These are phyloP conservation scores for Fragaria nilgerrensis DNA, from an alignment of 306 rosid species.

Conservation along the genomic window DNA sequence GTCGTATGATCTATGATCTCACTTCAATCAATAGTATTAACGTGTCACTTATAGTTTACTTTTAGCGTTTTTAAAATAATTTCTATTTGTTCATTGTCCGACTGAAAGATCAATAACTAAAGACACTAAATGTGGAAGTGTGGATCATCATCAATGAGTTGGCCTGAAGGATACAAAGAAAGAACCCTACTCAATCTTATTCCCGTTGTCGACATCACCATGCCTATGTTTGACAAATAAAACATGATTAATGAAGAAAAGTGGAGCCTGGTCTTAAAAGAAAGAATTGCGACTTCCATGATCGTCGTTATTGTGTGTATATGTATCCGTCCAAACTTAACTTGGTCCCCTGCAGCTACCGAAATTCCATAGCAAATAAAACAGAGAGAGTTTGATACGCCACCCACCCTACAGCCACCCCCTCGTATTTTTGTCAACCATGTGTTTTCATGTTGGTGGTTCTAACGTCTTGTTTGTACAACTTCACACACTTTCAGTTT, in stretches of 20 bases:
- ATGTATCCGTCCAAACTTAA: not conserved
- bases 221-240: constrained; percentile 9
- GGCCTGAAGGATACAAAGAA: not conserved
- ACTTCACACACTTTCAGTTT: constrained; percentile 8
- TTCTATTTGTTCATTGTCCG: too few relatives aligned
- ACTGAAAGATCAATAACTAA: too few relatives aligned
- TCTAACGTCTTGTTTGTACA: not conserved
- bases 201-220: not conserved
- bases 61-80: too few relatives aligned
- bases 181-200: not conserved
- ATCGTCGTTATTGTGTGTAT: not conserved
- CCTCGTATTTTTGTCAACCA: constrained; percentile 18
- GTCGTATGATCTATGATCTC: too few relatives aligned
- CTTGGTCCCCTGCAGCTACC: constrained; percentile 6
- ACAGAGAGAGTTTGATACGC: constrained; percentile 26
- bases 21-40: too few relatives aligned
- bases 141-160: not conserved
- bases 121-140: not conserved
- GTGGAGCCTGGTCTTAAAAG: constrained; percentile 19
- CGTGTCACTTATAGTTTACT: too few relatives aligned
- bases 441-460: not conserved
- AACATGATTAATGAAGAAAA: not conserved
- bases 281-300: constrained; percentile 2
- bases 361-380: constrained; percentile 12
- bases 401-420: constrained; percentile 17